A percentile compares a stretch with the other conserved stretches of the same genome.
phyloP scores from a whole-genome alignment of 305 asterid species.

The Fraxinus paxiana region DNA sequence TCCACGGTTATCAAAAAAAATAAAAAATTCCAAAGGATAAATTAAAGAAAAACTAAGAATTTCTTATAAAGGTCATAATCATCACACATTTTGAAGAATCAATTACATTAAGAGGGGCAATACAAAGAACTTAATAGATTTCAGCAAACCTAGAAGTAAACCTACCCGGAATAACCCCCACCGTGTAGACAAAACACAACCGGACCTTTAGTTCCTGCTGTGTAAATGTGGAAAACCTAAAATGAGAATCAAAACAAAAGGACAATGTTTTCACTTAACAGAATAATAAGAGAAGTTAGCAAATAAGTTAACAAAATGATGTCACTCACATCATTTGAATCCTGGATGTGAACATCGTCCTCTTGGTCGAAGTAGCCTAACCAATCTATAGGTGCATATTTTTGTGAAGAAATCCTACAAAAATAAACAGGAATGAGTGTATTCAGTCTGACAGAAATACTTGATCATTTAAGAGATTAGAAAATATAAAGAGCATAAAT shows the following conservation, averaged over 20 bases:
- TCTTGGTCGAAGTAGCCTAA: slow-evolving; percentile 65
- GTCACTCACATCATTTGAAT: slow-evolving; percentile 64
- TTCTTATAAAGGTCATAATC: not conserved
- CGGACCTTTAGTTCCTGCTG: slow-evolving; percentile 83
- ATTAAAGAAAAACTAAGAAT: not conserved
- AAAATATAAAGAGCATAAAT: not conserved
- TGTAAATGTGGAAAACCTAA: slow-evolving; percentile 85
- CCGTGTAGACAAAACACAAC: slow-evolving; percentile 91
- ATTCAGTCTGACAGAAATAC: not conserved
- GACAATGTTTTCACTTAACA: slow-evolving; percentile 21
- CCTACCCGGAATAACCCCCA: slow-evolving; percentile 95
- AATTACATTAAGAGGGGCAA: not conserved
- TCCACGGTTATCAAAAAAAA: too few species aligned
- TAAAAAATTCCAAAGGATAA: not conserved
- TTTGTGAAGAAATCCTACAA: slow-evolving; percentile 64
- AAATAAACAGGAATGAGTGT: slow-evolving; percentile 13
- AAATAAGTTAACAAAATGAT: slow-evolving; percentile 16
- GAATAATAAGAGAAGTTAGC: slow-evolving; percentile 2
- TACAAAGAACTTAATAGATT: not conserved
- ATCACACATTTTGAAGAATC: not conserved
- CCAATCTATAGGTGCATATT: slow-evolving; percentile 81
- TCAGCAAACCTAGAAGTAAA: slow-evolving; percentile 21
- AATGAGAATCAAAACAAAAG: slow-evolving; percentile 26
- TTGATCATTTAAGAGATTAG: not conserved
- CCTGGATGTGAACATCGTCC: slow-evolving; percentile 70